A percentile compares a stretch with the other conserved stretches of the same genome.
Conservation (phyloP, 2,329 filamentous ascomycete species). For the Cadophora malorum region DNA sequence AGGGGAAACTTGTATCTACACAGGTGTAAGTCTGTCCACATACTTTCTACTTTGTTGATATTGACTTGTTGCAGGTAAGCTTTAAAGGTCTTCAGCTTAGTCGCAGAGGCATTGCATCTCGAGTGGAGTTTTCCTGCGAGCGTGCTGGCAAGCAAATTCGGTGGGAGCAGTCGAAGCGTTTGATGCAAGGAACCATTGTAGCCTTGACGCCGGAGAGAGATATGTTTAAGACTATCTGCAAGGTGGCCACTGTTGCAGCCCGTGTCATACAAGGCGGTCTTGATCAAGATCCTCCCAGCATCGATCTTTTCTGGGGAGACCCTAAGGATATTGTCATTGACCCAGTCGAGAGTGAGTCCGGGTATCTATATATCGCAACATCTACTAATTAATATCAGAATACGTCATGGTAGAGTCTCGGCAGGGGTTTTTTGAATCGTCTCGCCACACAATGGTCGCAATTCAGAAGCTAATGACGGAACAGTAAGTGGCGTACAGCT, state of each 20-base stretch:
- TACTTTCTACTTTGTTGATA: not conserved
- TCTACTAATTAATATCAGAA: conserved; percentile 28
- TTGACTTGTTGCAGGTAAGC: conserved; percentile 59
- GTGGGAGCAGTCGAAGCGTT: conserved; percentile 63
- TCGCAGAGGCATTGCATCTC: conserved; percentile 65
- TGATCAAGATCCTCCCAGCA: conserved; percentile 68
- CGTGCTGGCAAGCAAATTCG: conserved; percentile 69
- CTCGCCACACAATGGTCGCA: conserved; percentile 73
- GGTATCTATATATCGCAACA: not conserved
- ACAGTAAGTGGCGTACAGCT: conserved; percentile 32
- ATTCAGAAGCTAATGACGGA: conserved; percentile 61
- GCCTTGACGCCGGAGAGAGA: conserved; percentile 61
- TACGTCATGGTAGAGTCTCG: conserved; percentile 79
- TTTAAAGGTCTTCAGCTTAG: conserved; percentile 70
- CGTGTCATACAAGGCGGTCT: conserved; percentile 66
- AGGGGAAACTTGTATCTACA: conserved; percentile 68
- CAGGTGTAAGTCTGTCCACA: conserved; percentile 59
- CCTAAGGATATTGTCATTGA: conserved; percentile 69
- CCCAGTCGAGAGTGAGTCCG: conserved; percentile 64
- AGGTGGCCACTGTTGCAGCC: conserved; percentile 75
- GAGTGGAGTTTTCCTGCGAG: conserved; percentile 73
- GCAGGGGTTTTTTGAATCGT: conserved; percentile 77
- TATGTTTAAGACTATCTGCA: conserved; percentile 67
- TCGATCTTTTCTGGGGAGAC: conserved; percentile 77
- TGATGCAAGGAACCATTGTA: conserved; percentile 60